Conservation (phyloP, 768 basidiomycete genomes). For the Boletales sp. region DNA sequence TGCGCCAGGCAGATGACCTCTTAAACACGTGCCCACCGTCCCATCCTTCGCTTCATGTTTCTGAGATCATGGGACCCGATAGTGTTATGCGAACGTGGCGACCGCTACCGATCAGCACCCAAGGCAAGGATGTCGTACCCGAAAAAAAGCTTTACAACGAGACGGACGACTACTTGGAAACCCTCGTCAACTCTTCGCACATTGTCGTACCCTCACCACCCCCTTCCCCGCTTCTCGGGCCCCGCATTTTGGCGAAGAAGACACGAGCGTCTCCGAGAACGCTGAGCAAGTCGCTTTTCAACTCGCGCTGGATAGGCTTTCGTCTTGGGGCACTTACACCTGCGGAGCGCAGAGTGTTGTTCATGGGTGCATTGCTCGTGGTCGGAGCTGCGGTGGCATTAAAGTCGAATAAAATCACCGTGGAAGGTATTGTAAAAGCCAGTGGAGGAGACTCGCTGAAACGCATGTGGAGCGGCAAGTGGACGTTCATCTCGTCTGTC, state of each 20-base stretch:
- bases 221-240: conserved; percentile 14
- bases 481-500: conserved; percentile 17
- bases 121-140: conserved; percentile 6
- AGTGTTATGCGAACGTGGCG: conserved; percentile 74
- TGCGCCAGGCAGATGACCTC: conserved; percentile 57
- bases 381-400: conserved; percentile 66
- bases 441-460: conserved; percentile 20
- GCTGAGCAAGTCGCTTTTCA: conserved; percentile 5
- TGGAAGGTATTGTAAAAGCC: conserved; percentile 10
- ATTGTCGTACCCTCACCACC: conserved; percentile 26
- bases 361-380: conserved; percentile 65
- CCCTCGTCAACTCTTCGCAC: conserved; percentile 18
- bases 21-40: conserved; percentile 56
- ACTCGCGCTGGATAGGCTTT: conserved; percentile 15
- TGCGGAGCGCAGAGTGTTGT: conserved; percentile 33
- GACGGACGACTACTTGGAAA: conserved; percentile 27
- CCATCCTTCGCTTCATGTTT: conserved; percentile 49
- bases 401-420: conserved; percentile 11
- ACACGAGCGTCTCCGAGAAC: conserved; percentile 8
- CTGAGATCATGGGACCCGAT: conserved; percentile 71
- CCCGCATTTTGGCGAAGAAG: conserved; percentile 19
- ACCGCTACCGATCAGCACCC: conserved; percentile 25
- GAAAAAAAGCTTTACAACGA: conserved; percentile 22
- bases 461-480: conserved; percentile 23
- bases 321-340: conserved; percentile 25